A percentile compares a stretch with the other conserved stretches of the same genome.
phyloP scores from a whole-genome alignment of 768 basidiomycete species.

The Mycena maculata region DNA sequence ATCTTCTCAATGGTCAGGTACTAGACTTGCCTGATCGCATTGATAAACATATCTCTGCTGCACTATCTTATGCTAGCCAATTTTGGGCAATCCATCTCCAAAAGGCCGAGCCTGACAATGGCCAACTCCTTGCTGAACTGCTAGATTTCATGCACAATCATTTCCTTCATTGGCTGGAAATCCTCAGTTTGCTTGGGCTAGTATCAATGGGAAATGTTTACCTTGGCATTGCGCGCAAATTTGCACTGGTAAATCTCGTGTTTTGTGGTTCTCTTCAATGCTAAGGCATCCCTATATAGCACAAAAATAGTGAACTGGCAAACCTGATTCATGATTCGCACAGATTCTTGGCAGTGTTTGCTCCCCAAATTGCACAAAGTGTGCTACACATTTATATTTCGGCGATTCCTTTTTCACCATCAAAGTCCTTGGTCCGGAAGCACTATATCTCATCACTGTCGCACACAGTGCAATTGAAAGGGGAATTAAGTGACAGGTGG shows the following conservation, averaged over 20 bases:
- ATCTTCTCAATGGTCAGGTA: background rate
- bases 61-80: background rate
- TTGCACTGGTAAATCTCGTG: background rate
- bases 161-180: too few relatives aligned
- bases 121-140: background rate
- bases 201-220: background rate
- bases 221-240: background rate
- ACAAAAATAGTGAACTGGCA: background rate
- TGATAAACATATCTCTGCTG: background rate
- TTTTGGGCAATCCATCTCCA: background rate
- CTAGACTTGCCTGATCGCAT: background rate
- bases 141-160: background rate
- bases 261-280: background rate
- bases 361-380: conserved; percentile 3
- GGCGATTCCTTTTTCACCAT: background rate
- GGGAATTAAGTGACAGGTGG: background rate
- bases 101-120: background rate
- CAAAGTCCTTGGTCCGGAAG: background rate
- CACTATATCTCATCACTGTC: background rate
- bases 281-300: background rate
- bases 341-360: background rate
- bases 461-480: background rate
- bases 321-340: background rate
- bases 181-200: background rate
- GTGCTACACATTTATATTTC: background rate